A percentile compares a stretch with the other conserved stretches of the same genome.
Evolutionary conservation across 495 filamentous ascomycete species (phyloP).

Genomic region (Annulohypoxylon stygium): DNA sequence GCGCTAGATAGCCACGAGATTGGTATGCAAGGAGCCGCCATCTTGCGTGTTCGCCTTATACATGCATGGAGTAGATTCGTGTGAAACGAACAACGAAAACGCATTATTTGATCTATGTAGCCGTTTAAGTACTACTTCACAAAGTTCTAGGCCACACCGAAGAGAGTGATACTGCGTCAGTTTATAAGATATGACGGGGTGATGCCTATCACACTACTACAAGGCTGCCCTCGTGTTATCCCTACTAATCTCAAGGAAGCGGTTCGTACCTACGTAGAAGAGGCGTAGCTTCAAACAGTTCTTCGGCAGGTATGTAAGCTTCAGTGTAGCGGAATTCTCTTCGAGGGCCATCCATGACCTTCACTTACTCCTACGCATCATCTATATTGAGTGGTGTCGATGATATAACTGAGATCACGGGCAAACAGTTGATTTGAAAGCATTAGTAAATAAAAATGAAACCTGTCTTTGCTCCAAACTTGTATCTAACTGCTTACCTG

Average conservation of each 20-base stretch:
- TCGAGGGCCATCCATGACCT: not conserved
- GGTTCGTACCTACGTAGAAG: not conserved
- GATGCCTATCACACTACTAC: not conserved
- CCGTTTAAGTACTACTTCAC: conserved; percentile 18
- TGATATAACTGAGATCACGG: not conserved
- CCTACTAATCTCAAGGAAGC: not conserved
- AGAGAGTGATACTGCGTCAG: not conserved
- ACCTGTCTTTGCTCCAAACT: not conserved
- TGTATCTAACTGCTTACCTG: not conserved
- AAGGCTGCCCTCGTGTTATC: not conserved
- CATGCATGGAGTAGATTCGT: conserved; percentile 6
- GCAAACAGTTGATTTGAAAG: not conserved
- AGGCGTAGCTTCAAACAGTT: not conserved
- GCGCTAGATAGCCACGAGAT: conserved; percentile 16
- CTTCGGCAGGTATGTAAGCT: not conserved
- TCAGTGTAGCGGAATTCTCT: not conserved
- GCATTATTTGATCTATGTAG: not conserved
- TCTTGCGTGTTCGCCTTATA: conserved; percentile 15
- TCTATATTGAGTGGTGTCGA: not conserved
- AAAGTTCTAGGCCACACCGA: not conserved
- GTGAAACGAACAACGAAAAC: not conserved
- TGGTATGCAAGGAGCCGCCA: conserved; percentile 22
- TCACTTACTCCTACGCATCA: not conserved
- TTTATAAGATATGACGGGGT: not conserved
- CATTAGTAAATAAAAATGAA: conserved; percentile 3